phyloP scores from a whole-genome alignment of 345 rosid species.

The Gossypium turneri region DNA sequence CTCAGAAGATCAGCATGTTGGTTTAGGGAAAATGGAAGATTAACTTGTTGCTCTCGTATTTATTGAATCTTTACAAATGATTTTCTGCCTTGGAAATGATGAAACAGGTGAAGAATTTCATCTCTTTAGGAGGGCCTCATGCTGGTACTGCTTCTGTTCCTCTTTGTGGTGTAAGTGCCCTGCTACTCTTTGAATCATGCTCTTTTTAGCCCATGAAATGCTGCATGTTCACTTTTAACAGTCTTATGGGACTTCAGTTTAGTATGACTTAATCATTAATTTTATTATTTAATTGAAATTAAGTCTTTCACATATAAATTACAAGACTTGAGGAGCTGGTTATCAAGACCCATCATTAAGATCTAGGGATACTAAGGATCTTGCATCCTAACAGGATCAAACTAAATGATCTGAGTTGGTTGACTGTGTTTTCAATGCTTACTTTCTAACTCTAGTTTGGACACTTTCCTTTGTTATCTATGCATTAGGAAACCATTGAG shows the following conservation, averaged over 20 bases:
- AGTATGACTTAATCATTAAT: not conserved
- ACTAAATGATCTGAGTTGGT: not conserved
- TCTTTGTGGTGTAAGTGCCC: conserved; percentile 76
- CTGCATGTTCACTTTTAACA: too few species aligned
- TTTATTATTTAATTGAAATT: not conserved
- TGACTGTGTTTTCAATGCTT: not conserved
- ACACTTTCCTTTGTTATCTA: not conserved
- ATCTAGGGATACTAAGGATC: not conserved
- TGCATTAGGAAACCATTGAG: not conserved
- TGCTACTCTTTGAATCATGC: not conserved
- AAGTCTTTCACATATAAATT: not conserved
- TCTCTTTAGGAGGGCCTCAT: conserved; percentile 93
- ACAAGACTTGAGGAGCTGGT: not conserved
- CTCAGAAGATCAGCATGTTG: not conserved
- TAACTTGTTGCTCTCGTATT: not conserved
- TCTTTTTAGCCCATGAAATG: too few species aligned
- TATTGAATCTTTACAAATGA: not conserved
- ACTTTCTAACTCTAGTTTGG: not conserved
- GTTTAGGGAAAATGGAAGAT: not conserved
- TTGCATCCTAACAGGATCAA: not conserved
- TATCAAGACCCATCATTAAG: not conserved
- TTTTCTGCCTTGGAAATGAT: conserved; percentile 12
- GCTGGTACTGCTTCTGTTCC: conserved; percentile 98
- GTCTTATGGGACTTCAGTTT: not conserved
- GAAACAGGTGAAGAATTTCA: conserved; percentile 68